Base-by-base conservation (phyloP, 495 filamentous ascomycete species). In the Alectoria sarmentosa region DNA sequence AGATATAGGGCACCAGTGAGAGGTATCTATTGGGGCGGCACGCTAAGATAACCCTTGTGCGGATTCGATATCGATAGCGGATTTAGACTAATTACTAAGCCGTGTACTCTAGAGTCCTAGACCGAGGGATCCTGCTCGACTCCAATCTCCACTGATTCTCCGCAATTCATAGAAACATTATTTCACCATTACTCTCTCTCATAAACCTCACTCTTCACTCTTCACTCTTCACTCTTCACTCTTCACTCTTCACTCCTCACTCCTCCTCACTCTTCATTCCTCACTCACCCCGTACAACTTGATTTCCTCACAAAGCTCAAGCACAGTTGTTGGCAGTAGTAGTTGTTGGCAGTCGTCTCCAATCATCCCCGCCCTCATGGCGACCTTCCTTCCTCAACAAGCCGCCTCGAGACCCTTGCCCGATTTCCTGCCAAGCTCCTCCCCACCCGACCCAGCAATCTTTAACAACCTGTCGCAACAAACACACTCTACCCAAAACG, bases 391-490 rank as follows among this genome's bases (percentile, higher is more conserved):
- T 15, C 67, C 64, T 55, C 66, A 57, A 34, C 66, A 66, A 60
- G 11, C 52, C 38, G 28, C 69, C 37, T 55, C 39, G 26, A 52
- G 64, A 60, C 63, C 66, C 56, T 37, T 68, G 46, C 66, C 42
- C 19, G 42, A 64, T 30, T 57, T 69, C 55, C 21, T 42, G 34
- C 52, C 66, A 38, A 57, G 44, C 26, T 66, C 69, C 26, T 66
- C 69, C 56, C 69, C 69, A 60, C 69, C 69, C 49, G 57, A 70
- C 30, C 69, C 62, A 60, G 56, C 64, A 61, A 32, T 61, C 42
- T 66, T 66, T 61, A 63, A 48, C 59, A 42, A 61, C 34, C 52
- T 55, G 48, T 38, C 66, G 56, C 66, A 67, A 49, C 65, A 54
- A 28, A 19, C 38, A 28, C 28, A 19, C 30, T 56, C 63, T 56